Base-by-base conservation (phyloP, 331 rosid genomes). In the Acacia pycnantha region DNA sequence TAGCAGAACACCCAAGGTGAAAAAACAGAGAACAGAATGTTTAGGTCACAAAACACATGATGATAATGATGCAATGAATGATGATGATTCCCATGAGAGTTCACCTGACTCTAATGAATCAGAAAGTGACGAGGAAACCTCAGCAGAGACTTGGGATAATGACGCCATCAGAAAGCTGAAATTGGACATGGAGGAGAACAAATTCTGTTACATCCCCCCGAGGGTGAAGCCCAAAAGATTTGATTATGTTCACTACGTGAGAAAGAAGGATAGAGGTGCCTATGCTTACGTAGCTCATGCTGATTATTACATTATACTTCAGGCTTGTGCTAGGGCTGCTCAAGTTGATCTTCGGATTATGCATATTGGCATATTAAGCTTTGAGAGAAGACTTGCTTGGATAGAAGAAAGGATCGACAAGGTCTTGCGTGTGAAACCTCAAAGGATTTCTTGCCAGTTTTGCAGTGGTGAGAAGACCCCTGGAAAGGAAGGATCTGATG, bases 251-350 rank as follows among this genome's bases (percentile, higher is more conserved):
- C 96, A 88, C 68, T 95, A 92, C 65, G 87, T 73, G 33, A 88
- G 98, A 82, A 95, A 93, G 89, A 85, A 47, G 61, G 95, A 86
- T 58, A 83, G 81, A 53, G 98, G 98, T 77, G 90, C 86, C 33
- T 74, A 78, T 29, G 82, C 90, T n/a, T 93, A 92, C 59, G 94
- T 37, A 40, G 96, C 96, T 19, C 98, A 93, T 84, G 98, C 99
- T 24, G 99, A 95, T 85, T 95, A 93, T 80, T 95, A 93, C 90
- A 87, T 93, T 73, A 78, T 93, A 84, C 98, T 95, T 61, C 91
- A 97, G 13, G 91, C 92, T 76, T 92, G 91, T 64, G 92, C 98
- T 4, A 84, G 82, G 83, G 87, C 79, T 86, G 97, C 94, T 7
- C 86, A 89, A 75, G 93, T 93, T 70, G 97, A 92, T 77, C 81